Conservation (phyloP, 2,329 filamentous ascomycete genomes). For the Albophoma yamanashiensis region DNA sequence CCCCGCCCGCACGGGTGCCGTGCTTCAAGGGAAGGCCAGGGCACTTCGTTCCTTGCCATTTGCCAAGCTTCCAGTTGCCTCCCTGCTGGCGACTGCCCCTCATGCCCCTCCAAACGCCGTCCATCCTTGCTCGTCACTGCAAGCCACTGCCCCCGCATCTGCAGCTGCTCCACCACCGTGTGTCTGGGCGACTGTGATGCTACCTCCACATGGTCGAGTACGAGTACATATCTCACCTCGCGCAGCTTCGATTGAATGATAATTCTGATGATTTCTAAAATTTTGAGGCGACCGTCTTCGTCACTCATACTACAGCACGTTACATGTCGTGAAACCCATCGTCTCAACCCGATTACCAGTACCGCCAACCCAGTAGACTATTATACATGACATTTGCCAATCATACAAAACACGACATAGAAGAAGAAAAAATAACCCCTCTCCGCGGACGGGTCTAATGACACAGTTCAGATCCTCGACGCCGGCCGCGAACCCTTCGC, state of each 20-base stretch:
- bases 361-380: background rate
- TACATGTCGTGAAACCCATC: background rate
- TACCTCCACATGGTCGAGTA: background rate
- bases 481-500: constrained; percentile 13
- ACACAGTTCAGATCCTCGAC: constrained; percentile 12
- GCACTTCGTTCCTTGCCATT: no score
- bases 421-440: constrained; percentile 3
- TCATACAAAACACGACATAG: constrained; percentile 3
- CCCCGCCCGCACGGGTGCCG: background rate
- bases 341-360: background rate
- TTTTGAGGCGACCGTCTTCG: background rate
- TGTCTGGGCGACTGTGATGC: no score
- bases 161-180: background rate
- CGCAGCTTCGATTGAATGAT: background rate
- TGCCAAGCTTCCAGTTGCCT: no score
- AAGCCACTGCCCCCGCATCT: background rate
- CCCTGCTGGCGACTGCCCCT: no score
- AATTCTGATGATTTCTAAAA: background rate
- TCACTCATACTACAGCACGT: background rate
- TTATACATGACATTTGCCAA: background rate
- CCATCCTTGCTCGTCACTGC: background rate
- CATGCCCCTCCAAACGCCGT: background rate
- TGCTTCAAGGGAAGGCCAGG: no score
- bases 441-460: background rate
- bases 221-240: no score